Evolutionary conservation across 441 rosid genomes (phyloP).

Genomic region (Hura crepitans): DNA sequence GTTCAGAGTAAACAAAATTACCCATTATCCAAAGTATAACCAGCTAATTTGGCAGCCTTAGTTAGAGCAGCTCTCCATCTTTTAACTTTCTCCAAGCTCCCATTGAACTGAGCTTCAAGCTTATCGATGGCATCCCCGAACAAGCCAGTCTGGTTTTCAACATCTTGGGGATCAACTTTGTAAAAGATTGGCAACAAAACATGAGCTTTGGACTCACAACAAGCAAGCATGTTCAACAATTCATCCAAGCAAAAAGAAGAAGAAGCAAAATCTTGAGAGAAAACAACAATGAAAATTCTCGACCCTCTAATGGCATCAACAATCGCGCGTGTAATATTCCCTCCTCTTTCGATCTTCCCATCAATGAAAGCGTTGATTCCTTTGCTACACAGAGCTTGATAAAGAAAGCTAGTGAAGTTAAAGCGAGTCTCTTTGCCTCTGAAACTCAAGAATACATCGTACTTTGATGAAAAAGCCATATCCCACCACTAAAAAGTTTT

Average conservation of each 20-base stretch:
- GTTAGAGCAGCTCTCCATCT: conserved; percentile 7
- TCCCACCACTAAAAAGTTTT: not conserved
- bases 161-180: conserved; percentile 30
- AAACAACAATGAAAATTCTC: conserved; percentile 21
- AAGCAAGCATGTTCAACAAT: conserved; percentile 29
- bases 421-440: conserved; percentile 21
- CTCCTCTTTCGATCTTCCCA: conserved; percentile 12
- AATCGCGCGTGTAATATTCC: conserved; percentile 19
- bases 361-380: conserved; percentile 19
- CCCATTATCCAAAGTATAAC: conserved; percentile 4
- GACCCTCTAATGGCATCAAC: conserved; percentile 22
- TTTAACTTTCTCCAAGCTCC: conserved; percentile 5
- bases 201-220: conserved; percentile 7
- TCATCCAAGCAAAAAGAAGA: conserved; percentile 28
- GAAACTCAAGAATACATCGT: conserved; percentile 24
- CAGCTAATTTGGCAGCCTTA: conserved; percentile 10
- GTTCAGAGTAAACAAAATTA: not conserved
- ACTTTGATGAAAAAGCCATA: conserved; percentile 2
- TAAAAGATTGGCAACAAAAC: conserved; percentile 36
- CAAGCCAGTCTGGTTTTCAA: conserved; percentile 28
- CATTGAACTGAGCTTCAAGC: conserved; percentile 2
- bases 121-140: conserved; percentile 15
- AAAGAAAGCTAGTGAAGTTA: conserved; percentile 17
- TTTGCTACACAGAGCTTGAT: conserved; percentile 12
- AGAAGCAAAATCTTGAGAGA: conserved; percentile 35